These are phyloP conservation scores for Triticum aestivum DNA, from an alignment of 176 grass and related monocot genomes.

Conservation along the genomic window IWGSC_CS_RefSeq_v2.1 NC_057796.1:15058285-15058784, in stretches of 20 bases:
- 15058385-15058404: neutral
- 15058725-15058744: neutral
- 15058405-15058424: neutral
- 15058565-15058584: neutral
- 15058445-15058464: neutral
- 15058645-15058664: neutral
- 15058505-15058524: neutral
- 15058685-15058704: neutral
- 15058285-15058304: neutral
- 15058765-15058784: too few species aligned
- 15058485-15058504: neutral
- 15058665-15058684: neutral
- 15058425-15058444: neutral
- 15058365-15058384: neutral
- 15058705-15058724: neutral
- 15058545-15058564: neutral
- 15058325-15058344: neutral
- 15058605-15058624: neutral
- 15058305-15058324: slow-evolving; percentile 8
- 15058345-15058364: neutral
- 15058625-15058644: neutral
- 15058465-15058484: neutral
- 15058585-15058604: neutral
- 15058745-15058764: too few species aligned
- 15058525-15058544: neutral